Evolutionary conservation across 2,329 filamentous ascomycete species (phyloP), one percentile per base, ranked within the genome.

Genomic region (Aspergillus ibericus): DNA sequence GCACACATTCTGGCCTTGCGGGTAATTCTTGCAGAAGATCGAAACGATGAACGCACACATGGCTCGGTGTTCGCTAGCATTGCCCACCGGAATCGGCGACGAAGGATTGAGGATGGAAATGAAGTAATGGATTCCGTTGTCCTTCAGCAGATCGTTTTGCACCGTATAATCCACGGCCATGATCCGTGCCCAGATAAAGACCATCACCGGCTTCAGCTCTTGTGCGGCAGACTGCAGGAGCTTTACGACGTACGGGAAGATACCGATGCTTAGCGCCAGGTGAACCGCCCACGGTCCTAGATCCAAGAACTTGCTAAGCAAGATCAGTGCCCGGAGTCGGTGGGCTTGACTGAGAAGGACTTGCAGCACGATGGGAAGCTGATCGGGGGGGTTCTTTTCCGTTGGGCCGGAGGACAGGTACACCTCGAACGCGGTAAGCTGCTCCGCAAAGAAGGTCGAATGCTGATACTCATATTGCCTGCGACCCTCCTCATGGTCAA

Each of bases 41-140:
- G 93, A 90, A 42, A 98, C 86, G 61, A 99, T 96, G 72, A 99
- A 99, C 1, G 95, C 93, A 73, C 95, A 98, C 95, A 99, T 99
- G 44, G 95, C 95, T 70, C 96, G 92, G 79, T 99, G 95, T 77
- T 98, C 95, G 66, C 92, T 91, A 55, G 88, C 88, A 71, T 97
- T 96, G 34, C 89, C 87, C 20, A 96, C 89, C 0, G 92, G 92
- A 51, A 98, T 88, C 1, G 86, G 86, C 63, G 93, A 92, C 9
- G 85, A 85, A 1, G 93, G 92, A 69, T 93, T 93, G 63, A 98
- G 83, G 54, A 98, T 96, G 62, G 88, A 89, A 53, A 95, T 92
- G 74, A 99, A 99, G 77, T 99, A 99, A 69, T 92, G 91, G 71
- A 96, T 98, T 6, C 95, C 95, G 68, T 93, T 96, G 72, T 99